Percentiles rank a stretch among this genome's conserved stretches.
Conservation (phyloP, 2,329 filamentous ascomycete genomes). For the Colletotrichum sp. region DNA sequence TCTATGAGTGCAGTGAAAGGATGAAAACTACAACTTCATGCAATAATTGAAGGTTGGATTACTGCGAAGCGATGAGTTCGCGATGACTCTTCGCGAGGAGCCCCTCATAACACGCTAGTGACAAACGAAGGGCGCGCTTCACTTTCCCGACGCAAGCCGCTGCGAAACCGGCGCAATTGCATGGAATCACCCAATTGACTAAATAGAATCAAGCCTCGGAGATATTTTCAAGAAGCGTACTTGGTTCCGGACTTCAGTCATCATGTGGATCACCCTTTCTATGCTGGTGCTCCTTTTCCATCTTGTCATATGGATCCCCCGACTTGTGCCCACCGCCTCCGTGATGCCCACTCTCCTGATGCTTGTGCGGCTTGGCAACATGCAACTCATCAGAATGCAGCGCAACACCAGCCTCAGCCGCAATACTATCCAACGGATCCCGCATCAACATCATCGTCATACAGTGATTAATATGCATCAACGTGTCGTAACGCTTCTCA, state of each 20-base stretch:
- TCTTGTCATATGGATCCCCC: neutral
- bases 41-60: neutral
- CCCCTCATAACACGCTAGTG: neutral
- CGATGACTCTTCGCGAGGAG: neutral
- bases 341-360: neutral
- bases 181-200: neutral
- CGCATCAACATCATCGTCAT: constrained; percentile 3
- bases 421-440: neutral
- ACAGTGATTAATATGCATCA: constrained; percentile 2
- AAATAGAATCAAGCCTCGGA: neutral
- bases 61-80: neutral
- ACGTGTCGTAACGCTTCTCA: constrained; percentile 2
- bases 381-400: constrained; percentile 5
- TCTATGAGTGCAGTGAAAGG: fast-evolving
- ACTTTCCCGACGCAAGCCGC: neutral
- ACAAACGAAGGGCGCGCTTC: neutral
- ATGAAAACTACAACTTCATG: fast-evolving
- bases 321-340: neutral
- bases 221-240: no score
- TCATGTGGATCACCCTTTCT: neutral
- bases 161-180: neutral
- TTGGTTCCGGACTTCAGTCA: neutral
- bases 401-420: constrained; percentile 1
- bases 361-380: neutral
- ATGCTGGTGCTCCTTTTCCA: neutral